Evolutionary conservation across 2,329 filamentous ascomycete genomes (phyloP), one percentile per base, ranked within the genome.

Genomic region (Dissoconium aciculare): DNA sequence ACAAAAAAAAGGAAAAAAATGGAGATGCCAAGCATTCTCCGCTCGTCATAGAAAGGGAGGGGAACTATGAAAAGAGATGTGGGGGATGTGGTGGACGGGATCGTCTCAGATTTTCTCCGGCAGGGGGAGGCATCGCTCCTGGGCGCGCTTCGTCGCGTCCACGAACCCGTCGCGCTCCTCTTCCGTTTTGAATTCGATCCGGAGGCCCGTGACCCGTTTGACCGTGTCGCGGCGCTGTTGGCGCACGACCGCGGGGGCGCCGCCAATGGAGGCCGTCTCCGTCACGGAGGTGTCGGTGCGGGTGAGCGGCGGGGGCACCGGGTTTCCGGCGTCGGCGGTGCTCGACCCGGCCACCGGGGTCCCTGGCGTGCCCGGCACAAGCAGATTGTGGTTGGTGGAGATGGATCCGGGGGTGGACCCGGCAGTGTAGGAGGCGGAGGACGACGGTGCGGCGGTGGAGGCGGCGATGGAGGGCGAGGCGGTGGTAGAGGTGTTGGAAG

Each of bases 121-220:
- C 34, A 62, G 35, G 19, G 53, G 50, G 24, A 57, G 40, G 43
- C 53, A 41, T 12, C 44, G 48, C 34, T 40, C 44, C 43, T 62
- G 58, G 33, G 55, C 50, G 34, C 53, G 51, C 39, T 43, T 50
- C 11, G 56, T 52, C 42, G 56, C 40, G 1, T 32, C 43, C 29
- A 63, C 35, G 38, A 63, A 63, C 30, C 46, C 40, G 15, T 34
- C 45, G 44, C 58, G 57, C 43, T 62, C 59, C 14, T 46, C 47
- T 25, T 60, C 57, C 2, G 39, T 55, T 30, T 53, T 54, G 42
- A 63, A 63, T 39, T 62, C 59, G 11, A 63, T 53, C 42, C 47
- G 50, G 3, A 58, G 53, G 2, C 58, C 58, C 5, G 44, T 52
- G n/a, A 63, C 54, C 17, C 50, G 47, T 36, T 54, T 59, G 31